Base-by-base conservation (phyloP, 352 stramenopile genomes). In the Phytophthora megakarya region DNA sequence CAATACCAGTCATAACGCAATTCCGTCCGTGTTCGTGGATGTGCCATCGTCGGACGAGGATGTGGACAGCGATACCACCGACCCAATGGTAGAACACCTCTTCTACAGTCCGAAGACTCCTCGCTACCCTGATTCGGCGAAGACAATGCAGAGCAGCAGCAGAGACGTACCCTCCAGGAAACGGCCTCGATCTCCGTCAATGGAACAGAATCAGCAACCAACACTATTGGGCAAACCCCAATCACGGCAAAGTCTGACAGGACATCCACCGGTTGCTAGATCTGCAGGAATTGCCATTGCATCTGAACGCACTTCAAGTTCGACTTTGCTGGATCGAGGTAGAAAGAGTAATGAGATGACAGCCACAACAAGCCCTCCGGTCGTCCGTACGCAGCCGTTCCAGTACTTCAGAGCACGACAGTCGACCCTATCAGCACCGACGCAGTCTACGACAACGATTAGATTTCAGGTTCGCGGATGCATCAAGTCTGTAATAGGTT, bases 401-500 rank as follows among this genome's bases (percentile, higher is more conserved):
- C 76, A 80, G 64, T 88, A 88, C 65, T 88, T 88, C 26, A 66
- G 46, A 47, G 74, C 76, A 22, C 43, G 48, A n/a, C 42, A 46
- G 2, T 16, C 61, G 1, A 49, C 50, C 13, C 61, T 80, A 0
- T 75, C 67, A 11, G 52, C 59, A 42, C 35, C 42, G 21, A 55
- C 1, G 26, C 42, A 32, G 12, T 25, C 37, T 56, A 51, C 28
- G 26, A 38, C 28, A 47, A 57, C 11, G 42, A 73, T 16, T 50
- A 78, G 69, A 59, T 70, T 86, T n/a, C 58, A 71, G 11, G 78
- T 95, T 39, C 82, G 81, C 19, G 86, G 71, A 15, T 93, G 83
- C 54, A 77, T 95, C 53, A 92, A 95, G 68, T 95, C 86, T 16
- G 86, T 95, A 16, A 67, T 81, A n/a, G 80, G 80, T 0, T 95